Conservation (phyloP, 2,329 filamentous ascomycete genomes). For the Hortaea werneckii region DNA sequence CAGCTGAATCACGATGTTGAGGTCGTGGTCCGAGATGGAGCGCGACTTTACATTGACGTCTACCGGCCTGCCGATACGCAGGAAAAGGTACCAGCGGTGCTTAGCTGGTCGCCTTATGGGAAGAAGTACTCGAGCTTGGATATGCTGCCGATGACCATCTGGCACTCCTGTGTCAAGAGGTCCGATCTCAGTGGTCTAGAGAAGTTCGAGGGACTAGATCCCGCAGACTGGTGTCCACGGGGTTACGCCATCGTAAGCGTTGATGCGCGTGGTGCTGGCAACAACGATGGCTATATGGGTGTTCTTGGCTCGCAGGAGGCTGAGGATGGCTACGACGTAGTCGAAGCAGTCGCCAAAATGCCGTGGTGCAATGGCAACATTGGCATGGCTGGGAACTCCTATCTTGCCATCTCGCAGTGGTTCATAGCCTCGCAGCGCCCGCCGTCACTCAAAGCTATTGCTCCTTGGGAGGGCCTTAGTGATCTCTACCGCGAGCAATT, state of each 20-base stretch:
- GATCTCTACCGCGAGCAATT: slow-evolving; percentile 41
- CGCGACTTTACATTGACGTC: slow-evolving; percentile 34
- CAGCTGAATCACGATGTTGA: slow-evolving; percentile 34
- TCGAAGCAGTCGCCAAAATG: slow-evolving; percentile 34
- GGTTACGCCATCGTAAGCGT: slow-evolving; percentile 28
- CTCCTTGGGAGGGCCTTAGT: slow-evolving; percentile 38
- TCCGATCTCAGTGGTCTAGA: slow-evolving; percentile 20
- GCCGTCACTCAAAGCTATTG: slow-evolving; percentile 33
- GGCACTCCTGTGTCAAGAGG: no score
- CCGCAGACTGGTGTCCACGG: slow-evolving; percentile 24
- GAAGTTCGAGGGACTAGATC: slow-evolving; percentile 37
- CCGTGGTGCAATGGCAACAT: slow-evolving; percentile 37
- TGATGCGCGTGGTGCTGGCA: slow-evolving; percentile 22
- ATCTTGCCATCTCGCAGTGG: slow-evolving; percentile 32
- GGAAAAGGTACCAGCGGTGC: slow-evolving; percentile 30
- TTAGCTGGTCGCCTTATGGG: no score
- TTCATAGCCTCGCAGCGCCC: slow-evolving; percentile 34
- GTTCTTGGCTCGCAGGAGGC: slow-evolving; percentile 29
- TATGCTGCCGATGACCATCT: no score
- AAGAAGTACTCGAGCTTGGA: no score
- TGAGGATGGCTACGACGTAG: slow-evolving; percentile 37
- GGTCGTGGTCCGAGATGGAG: slow-evolving; percentile 33
- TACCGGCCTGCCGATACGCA: slow-evolving; percentile 30
- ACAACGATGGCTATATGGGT: slow-evolving; percentile 23
- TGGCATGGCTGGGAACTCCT: slow-evolving; percentile 37